These are phyloP conservation scores for Carex pumila DNA, from an alignment of 176 grass and related monocot genomes.

Conservation along the genomic window DNA sequence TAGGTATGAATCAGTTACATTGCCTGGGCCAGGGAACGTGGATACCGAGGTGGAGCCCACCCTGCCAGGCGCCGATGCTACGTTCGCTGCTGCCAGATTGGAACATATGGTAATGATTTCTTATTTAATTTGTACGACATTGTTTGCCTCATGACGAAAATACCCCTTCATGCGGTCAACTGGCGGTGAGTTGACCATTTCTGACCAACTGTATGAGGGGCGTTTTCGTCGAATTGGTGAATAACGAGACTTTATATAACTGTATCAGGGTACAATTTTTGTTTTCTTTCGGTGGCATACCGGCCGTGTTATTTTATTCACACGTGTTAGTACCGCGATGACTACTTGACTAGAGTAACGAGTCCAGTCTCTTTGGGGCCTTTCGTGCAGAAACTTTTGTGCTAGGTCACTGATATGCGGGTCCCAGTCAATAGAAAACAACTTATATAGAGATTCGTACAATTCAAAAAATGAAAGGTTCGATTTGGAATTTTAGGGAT, in stretches of 20 bases:
- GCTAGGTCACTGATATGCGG: neutral
- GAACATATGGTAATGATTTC: slow-evolving; percentile 54
- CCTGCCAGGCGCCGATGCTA: slow-evolving; percentile 34
- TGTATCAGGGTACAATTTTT: neutral
- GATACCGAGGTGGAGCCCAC: slow-evolving; percentile 60
- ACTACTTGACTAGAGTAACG: neutral
- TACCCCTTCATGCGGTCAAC: neutral
- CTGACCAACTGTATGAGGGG: neutral
- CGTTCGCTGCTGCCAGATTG: slow-evolving; percentile 32
- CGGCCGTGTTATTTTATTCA: neutral
- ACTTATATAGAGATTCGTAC: no score
- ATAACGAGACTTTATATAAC: neutral
- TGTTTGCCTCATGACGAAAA: slow-evolving; percentile 2
- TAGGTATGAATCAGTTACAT: slow-evolving; percentile 86
- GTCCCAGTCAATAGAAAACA: no score
- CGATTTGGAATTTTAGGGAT: no score
- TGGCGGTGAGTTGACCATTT: neutral
- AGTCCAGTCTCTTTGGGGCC: neutral
- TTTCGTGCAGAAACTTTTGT: neutral
- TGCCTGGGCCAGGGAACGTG: slow-evolving; percentile 33
- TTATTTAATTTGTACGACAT: neutral
- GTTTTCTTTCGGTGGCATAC: no score
- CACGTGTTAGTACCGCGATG: neutral
- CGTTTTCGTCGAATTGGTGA: neutral
- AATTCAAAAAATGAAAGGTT: no score